A percentile compares a stretch with the other conserved stretches of the same genome.
phyloP scores from a whole-genome alignment of 345 rosid species.

The Salix arbutifolia region DNA sequence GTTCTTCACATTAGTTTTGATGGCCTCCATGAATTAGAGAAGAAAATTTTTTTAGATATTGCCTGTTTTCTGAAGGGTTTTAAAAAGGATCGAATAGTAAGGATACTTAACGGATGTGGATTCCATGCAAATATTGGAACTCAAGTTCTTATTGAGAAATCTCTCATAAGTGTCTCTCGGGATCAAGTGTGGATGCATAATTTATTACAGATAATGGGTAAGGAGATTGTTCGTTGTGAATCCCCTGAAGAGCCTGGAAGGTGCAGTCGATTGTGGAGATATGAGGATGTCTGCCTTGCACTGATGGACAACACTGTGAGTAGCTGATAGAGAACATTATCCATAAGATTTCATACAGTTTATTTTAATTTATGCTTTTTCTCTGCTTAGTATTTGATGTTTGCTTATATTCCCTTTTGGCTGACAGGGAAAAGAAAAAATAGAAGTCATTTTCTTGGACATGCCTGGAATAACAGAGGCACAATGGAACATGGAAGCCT shows the following conservation, averaged over 20 bases:
- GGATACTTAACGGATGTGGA: neutral
- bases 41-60: slow-evolving; percentile 9
- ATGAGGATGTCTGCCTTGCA: neutral
- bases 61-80: slow-evolving; percentile 3
- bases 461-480: no score
- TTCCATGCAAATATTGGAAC: neutral
- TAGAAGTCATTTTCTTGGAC: no score
- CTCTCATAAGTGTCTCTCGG: neutral
- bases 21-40: neutral
- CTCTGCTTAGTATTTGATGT: no score
- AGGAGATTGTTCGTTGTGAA: slow-evolving; percentile 6
- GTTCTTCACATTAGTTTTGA: slow-evolving; percentile 6
- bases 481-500: no score
- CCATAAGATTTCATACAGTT: no score
- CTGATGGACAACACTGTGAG: no score
- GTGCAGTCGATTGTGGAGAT: neutral
- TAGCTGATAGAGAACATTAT: no score
- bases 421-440: no score
- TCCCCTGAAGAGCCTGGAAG: slow-evolving; percentile 4
- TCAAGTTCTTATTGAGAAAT: neutral
- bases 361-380: no score
- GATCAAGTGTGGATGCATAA: slow-evolving; percentile 1
- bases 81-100: neutral
- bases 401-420: no score
- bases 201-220: slow-evolving; percentile 1